A percentile compares a stretch with the other conserved stretches of the same genome.
Conservation (phyloP, 345 rosid genomes). For the Alliaria petiolata region DNA sequence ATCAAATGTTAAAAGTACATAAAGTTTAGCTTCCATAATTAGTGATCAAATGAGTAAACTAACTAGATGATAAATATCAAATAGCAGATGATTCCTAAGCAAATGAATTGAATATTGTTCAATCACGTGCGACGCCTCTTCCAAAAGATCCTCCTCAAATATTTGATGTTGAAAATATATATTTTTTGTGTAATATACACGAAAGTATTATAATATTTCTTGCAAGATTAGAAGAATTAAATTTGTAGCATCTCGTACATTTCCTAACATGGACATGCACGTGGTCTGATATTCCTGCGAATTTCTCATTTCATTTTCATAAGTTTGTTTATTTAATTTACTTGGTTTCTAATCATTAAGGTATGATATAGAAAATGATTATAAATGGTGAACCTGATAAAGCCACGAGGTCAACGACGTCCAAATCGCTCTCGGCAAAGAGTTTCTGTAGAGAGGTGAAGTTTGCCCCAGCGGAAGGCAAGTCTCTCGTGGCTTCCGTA, state of each 20-base stretch:
- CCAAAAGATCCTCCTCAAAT: neutral
- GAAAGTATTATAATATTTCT: neutral
- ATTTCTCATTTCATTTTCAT: neutral
- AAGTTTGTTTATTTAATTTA: neutral
- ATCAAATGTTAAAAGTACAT: neutral
- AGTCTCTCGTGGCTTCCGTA: slow-evolving; percentile 37
- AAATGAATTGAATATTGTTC: neutral
- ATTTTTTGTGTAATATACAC: neutral
- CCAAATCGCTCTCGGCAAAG: slow-evolving; percentile 40
- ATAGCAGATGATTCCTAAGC: neutral
- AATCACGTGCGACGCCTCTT: neutral
- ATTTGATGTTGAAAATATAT: neutral
- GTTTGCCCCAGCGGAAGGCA: slow-evolving; percentile 46
- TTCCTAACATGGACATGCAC: slow-evolving; percentile 30
- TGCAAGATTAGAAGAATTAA: slow-evolving; percentile 6
- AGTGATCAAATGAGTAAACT: too few species aligned
- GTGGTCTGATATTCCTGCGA: slow-evolving; percentile 5
- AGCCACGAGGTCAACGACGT: slow-evolving; percentile 45
- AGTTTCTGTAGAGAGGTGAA: slow-evolving; percentile 34
- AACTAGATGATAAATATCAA: too few species aligned
- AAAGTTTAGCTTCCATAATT: neutral
- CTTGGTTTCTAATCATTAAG: neutral
- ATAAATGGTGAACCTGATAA: slow-evolving; percentile 43
- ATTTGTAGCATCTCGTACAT: slow-evolving; percentile 2
- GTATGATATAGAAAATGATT: neutral